Conservation (phyloP, 805 yeast species). For the Tetrapisispora phaffii region DNA sequence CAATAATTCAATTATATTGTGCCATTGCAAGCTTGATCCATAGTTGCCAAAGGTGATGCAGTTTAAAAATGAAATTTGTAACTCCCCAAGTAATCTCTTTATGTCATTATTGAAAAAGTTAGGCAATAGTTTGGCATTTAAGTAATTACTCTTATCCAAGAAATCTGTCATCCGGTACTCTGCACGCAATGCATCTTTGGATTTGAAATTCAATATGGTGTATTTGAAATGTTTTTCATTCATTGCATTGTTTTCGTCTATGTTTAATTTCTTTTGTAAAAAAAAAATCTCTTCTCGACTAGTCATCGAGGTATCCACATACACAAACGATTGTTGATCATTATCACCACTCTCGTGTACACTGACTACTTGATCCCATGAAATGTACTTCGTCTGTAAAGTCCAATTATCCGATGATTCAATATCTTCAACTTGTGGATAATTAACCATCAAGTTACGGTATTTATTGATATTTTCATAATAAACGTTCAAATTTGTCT, state of each 20-base stretch:
- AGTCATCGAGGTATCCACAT: slow-evolving; percentile 26
- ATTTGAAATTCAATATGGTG: slow-evolving; percentile 22
- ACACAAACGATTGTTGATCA: slow-evolving; percentile 4
- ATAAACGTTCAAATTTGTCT: not conserved
- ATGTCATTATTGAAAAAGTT: slow-evolving; percentile 20
- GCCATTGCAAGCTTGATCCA: slow-evolving; percentile 59
- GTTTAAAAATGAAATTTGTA: slow-evolving; percentile 42
- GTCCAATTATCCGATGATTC: slow-evolving; percentile 14
- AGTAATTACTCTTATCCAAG: slow-evolving; percentile 54
- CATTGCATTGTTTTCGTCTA: slow-evolving; percentile 5
- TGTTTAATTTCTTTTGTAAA: slow-evolving; percentile 9
- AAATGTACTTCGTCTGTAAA: slow-evolving; percentile 8
- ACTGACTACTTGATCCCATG: slow-evolving; percentile 7
- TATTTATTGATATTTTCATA: slow-evolving; percentile 5
- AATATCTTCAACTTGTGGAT: slow-evolving; percentile 12
- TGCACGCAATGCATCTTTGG: slow-evolving; percentile 21
- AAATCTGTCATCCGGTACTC: slow-evolving; percentile 41
- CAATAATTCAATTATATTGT: slow-evolving; percentile 37
- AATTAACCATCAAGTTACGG: slow-evolving; percentile 11
- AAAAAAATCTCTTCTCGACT: slow-evolving; percentile 18
- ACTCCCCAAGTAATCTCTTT: slow-evolving; percentile 39
- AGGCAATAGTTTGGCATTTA: slow-evolving; percentile 29
- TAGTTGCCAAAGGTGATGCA: slow-evolving; percentile 49
- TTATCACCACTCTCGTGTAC: not conserved
- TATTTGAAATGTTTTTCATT: slow-evolving; percentile 9